Percentiles rank a stretch among this genome's conserved stretches.
These are phyloP conservation scores for Corylus heterophylla DNA, from an alignment of 306 rosid genomes.

Conservation along the genomic window DNA sequence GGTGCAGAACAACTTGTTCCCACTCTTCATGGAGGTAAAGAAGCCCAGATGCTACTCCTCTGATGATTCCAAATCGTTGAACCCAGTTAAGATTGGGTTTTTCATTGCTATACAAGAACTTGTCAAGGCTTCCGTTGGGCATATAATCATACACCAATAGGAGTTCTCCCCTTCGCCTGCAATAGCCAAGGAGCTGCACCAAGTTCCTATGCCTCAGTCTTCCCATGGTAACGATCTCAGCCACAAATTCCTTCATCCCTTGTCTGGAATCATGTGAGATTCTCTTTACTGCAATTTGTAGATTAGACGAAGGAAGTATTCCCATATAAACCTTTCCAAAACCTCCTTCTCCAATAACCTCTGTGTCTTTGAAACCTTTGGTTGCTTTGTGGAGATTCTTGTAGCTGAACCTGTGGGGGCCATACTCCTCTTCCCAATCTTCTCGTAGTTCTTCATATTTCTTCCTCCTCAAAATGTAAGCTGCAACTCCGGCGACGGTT, in stretches of 20 bases:
- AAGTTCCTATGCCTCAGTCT: constrained; percentile 27
- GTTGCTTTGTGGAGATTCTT: constrained; percentile 20
- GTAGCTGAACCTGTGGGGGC: constrained; percentile 37
- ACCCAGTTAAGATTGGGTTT: background rate
- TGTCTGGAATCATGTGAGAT: constrained; percentile 21
- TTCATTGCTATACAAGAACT: background rate
- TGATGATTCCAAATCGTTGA: background rate
- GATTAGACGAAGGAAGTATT: constrained; percentile 12
- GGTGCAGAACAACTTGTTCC: background rate
- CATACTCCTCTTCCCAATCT: constrained; percentile 71
- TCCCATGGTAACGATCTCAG: constrained; percentile 21
- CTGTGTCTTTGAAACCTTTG: constrained; percentile 15
- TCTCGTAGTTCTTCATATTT: constrained; percentile 49
- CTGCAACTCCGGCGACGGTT: background rate
- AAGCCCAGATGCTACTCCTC: background rate
- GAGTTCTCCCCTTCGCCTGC: background rate
- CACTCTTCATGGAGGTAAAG: background rate
- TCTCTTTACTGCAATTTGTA: constrained; percentile 23
- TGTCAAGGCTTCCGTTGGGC: background rate
- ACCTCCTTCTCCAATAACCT: constrained; percentile 26
- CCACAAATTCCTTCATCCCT: constrained; percentile 24
- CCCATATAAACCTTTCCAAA: constrained; percentile 31
- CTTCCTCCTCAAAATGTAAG: background rate
- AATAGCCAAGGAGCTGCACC: constrained; percentile 1
- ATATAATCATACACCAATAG: background rate